Evolutionary conservation across 495 filamentous ascomycete species (phyloP), one percentile per base, ranked within the genome.

Genomic region (Trypethelium eluteriae): DNA sequence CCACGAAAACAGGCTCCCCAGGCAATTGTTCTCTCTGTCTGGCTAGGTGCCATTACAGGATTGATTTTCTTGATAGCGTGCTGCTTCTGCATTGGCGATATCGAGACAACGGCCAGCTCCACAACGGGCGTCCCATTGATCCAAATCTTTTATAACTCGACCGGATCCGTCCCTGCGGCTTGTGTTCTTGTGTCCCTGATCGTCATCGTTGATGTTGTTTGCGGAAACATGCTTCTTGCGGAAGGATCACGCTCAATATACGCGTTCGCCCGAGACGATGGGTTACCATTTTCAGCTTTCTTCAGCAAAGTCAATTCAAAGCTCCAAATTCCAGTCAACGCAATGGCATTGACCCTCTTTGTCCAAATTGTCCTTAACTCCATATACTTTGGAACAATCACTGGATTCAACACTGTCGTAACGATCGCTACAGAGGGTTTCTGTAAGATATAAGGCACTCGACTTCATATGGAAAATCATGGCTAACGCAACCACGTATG

Each of bases 391-490:
- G 68, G 68, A 11, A 67, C 68, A 2, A 50, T 41, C 2, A 39
- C 53, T 2, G 67, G 68, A 6, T 71, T 69, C 64, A 67, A 66
- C 49, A 56, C 69, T 16, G 62, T 67, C 64, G 36, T 69, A 41
- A 63, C 69, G 12, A 85, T 85, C 61, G 76, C 83, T 0, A 85
- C 83, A 0, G 79, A 83, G 70, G 83, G 83, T 2, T 85, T 86
- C 68, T 86, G 81, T 82, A 77, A 73, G 80, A 74, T 64, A 39
- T 59, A 34, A 62, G 25, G 38, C 36, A 9, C 46, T 63, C 46
- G 39, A 25, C 5, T 53, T 53, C 49, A 25, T 5, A 53, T 69
- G 38, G n/a, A 56, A 7, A 7, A 44, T 7, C 32, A 2, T 61
- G 18, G 34, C 63, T 72, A 44, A 69, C 41, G 14, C 14, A 25